Base-by-base conservation (phyloP, 306 rosid species). In the Comarum palustre region DNA sequence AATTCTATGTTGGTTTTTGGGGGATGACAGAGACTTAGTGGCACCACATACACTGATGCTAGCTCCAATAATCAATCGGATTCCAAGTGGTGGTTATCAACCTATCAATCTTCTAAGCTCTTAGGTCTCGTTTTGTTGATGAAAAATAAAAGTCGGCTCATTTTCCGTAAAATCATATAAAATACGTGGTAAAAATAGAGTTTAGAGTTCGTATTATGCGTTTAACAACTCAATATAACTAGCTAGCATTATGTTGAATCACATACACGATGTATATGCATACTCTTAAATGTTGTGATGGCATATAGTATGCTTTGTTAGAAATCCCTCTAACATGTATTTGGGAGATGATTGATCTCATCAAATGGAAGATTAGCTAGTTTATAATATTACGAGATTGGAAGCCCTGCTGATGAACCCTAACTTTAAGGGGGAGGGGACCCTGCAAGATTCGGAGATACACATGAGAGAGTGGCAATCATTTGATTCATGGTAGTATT, bases 361-460 rank as follows among this genome's bases (percentile, higher is more conserved):
- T 85, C 61, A 78, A 82, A 81, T 73, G 34, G 58, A 54, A 68
- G 58, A 81, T 67, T 76, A 72, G 1, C 17, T 47, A n/a, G 72
- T 57, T 51, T 17, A 41, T 43, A 80, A 41, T 36, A 6, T 39
- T 64, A 73, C 72, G 71, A 72, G 78, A 85, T 65, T 69, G 54
- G 22, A 83, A 76, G 72, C 73, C 81, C 77, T 2, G 31, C 77
- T 2, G 31, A 29, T 79, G 60, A 64, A 52, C 76, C 84, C 85
- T 81, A 82, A 86, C 76, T 79, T 83, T 68, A 83, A 84, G 86
- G 83, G 74, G 47, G 79, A 77, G 82, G 85, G 81, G 87, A 84
- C 80, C 84, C 52, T 77, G 75, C 80, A 83, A 82, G 78, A 81
- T 76, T 77, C 65, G 59, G 80, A 43, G 29, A 66, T 74, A 39